Evolutionary conservation across 106 monocot species (phyloP), one percentile per base, ranked within the genome.

Genomic region (Hemerocallis citrina): DNA sequence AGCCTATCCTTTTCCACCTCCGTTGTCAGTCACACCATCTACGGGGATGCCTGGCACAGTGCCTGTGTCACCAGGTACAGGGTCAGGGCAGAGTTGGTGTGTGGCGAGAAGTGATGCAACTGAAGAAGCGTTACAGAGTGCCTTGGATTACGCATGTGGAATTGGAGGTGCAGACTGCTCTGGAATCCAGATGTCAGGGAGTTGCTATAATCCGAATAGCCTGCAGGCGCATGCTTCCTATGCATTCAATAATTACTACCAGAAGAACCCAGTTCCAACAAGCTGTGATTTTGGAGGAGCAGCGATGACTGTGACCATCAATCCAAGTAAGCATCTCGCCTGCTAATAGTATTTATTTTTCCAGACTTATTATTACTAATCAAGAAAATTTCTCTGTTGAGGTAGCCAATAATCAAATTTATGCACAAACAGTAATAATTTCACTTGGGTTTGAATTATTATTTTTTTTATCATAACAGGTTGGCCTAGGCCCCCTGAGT

Each of bases 251-350:
- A 79, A 59, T 70, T 93, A 93, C 73, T 93, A 81, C 44, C 92
- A 93, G 70, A 81, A 67, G 79, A 88, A 93, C 59, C 92, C 88
- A 6, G 47, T 56, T 20, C 71, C 84, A 25, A 59, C 87, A 21
- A 93, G 92, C 57, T 93, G 92, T 46, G 81, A 93, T 66, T 93
- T 93, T 65, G 88, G 88, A 29, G 92, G 92, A 55, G 57, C 81
- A 8, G 92, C 88, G 15, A 76, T 71, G 67, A 32, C 85, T 33
- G 81, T 85, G 41, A 81, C 66, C 49, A 47, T 50, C 20, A 88
- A 93, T 79, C 92, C 88, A 79, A 85, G 92, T 88, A 73, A 75
- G 74, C 33, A 1, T 39, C 40, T 34, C 0, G 21, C n/a, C n/a
- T n/a, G n/a, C n/a, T n/a, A n/a, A n/a, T n/a, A n/a, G n/a, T n/a